phyloP scores from a whole-genome alignment of 306 rosid genomes.

The Aeschynomene evenia region DNA sequence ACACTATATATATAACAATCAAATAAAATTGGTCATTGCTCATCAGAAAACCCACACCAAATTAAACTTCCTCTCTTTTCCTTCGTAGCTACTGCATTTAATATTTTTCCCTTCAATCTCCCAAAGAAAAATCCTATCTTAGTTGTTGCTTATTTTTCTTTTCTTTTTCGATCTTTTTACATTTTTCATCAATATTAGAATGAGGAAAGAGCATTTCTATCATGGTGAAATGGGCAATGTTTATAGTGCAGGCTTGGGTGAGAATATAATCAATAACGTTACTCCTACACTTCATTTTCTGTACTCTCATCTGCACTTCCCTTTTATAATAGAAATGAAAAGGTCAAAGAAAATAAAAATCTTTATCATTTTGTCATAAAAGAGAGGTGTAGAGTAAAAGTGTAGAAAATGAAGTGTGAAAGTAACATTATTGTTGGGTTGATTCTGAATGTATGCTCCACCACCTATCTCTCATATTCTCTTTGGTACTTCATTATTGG shows the following conservation, averaged over 20 bases:
- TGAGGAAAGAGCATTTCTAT: background rate
- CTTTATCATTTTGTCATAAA: background rate
- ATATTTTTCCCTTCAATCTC: background rate
- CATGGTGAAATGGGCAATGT: constrained; percentile 6
- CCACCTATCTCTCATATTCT: background rate
- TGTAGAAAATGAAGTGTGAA: background rate
- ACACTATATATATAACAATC: constrained; percentile 2
- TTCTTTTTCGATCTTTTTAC: too few relatives aligned
- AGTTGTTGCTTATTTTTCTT: too few relatives aligned
- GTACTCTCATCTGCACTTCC: background rate
- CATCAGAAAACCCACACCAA: background rate
- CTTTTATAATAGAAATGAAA: background rate
- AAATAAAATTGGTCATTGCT: constrained; percentile 5
- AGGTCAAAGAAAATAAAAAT: background rate
- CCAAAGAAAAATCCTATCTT: background rate
- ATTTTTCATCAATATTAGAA: constrained; percentile 25
- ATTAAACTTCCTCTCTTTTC: background rate
- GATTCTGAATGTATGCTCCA: constrained; percentile 7
- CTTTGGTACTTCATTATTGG: background rate
- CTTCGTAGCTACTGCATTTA: background rate
- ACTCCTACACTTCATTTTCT: background rate
- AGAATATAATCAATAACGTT: background rate
- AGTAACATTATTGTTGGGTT: background rate
- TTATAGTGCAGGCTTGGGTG: constrained; percentile 4
- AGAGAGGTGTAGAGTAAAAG: background rate